Conservation (phyloP, 805 yeast genomes). For the Candida ficus region DNA sequence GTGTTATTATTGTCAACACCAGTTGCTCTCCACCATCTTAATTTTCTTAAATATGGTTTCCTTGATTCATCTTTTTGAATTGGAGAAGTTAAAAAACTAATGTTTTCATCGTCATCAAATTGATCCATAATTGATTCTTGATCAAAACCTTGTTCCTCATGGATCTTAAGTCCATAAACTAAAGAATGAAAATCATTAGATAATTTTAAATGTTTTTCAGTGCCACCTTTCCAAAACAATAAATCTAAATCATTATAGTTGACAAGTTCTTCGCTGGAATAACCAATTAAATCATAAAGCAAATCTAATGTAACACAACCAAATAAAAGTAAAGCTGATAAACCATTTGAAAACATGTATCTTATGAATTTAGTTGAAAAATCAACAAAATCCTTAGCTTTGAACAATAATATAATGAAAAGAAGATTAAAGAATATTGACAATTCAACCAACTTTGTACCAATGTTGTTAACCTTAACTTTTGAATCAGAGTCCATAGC, state of each 20-base stretch:
- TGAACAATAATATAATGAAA: constrained; percentile 3
- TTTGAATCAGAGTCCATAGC: neutral
- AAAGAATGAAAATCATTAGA: constrained; percentile 6
- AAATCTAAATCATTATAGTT: constrained; percentile 5
- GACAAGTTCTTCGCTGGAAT: neutral
- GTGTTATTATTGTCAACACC: neutral
- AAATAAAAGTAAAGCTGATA: constrained; percentile 1
- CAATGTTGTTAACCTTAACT: too few species aligned
- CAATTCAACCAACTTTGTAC: neutral
- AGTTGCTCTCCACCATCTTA: constrained; percentile 9
- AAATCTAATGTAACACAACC: constrained; percentile 1
- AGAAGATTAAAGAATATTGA: constrained; percentile 1
- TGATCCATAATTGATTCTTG: too few species aligned
- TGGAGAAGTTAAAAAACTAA: neutral
- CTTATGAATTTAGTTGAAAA: neutral
- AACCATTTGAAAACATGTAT: neutral
- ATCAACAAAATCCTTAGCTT: constrained; percentile 1
- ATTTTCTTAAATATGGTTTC: neutral
- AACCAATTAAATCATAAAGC: neutral
- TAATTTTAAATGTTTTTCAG: neutral
- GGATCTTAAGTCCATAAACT: neutral
- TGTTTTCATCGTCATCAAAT: neutral
- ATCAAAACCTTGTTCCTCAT: neutral
- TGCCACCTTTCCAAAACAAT: constrained; percentile 2
- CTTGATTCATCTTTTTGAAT: neutral